Conservation (phyloP, 768 basidiomycete genomes). For the Rhizopogon roseolus region DNA sequence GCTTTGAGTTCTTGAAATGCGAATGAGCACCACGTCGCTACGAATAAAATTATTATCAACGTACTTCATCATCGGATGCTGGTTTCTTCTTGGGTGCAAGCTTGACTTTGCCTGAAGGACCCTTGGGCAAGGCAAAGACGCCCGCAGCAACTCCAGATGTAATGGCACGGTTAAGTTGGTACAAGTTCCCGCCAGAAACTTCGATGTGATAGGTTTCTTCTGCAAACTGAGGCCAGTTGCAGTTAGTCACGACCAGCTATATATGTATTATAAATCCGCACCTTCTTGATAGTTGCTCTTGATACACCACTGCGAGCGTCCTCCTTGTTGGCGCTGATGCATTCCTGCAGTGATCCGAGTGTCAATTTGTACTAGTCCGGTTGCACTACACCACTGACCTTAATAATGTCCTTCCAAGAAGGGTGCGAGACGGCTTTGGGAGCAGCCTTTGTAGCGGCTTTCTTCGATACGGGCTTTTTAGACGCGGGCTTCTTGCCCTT, state of each 20-base stretch:
- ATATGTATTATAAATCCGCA: conserved; percentile 30
- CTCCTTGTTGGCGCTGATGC: conserved; percentile 57
- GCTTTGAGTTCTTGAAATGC: conserved; percentile 11
- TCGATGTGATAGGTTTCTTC: conserved; percentile 47
- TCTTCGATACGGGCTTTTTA: conserved; percentile 15
- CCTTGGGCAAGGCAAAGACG: conserved; percentile 52
- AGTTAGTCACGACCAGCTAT: conserved; percentile 3
- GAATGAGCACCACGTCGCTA: not conserved
- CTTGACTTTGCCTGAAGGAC: conserved; percentile 70
- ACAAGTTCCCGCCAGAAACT: conserved; percentile 37
- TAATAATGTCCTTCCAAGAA: conserved; percentile 54
- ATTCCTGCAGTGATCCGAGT: conserved; percentile 44
- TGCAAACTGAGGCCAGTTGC: conserved; percentile 33
- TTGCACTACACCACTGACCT: conserved; percentile 23
- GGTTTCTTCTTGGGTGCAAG: conserved; percentile 54
- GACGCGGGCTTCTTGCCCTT: conserved; percentile 26
- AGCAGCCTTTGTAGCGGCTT: conserved; percentile 14
- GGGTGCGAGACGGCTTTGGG: conserved; percentile 32
- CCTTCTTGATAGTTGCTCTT: conserved; percentile 74
- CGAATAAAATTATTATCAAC: not conserved
- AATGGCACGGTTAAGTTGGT: conserved; percentile 49
- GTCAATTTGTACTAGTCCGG: not conserved
- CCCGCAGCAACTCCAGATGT: conserved; percentile 43
- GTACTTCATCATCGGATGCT: conserved; percentile 45
- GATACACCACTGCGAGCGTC: conserved; percentile 71